Base-by-base conservation (phyloP, 345 rosid genomes). In the Brassica cretica region DNA sequence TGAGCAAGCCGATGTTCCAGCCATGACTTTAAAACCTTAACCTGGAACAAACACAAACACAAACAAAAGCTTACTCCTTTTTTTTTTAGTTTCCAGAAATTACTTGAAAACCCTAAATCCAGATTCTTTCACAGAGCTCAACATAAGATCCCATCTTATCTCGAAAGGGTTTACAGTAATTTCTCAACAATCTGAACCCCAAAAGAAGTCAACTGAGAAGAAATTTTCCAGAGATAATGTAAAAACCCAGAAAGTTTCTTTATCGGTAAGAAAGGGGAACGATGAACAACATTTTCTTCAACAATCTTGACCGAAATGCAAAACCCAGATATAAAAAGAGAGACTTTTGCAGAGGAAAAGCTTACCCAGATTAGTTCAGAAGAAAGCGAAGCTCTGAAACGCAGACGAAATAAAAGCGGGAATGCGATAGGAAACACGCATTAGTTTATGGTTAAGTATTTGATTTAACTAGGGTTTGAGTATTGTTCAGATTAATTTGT, bases 41-140 rank as follows among this genome's bases (percentile, higher is more conserved):
- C 70, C 76, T 62, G 63, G n/a, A 63, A 37, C 66, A 68, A 58
- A 59, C 32, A 60, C 64, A 60, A 25, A 66, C 11, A 37, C 29
- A 21, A 21, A 21, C 60, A 6, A 32, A 35, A 10, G 29, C 6
- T 59, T 59, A 59, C 63, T 59, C 64, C 14, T 24, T 21, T 33
- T 16, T 33, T 16, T 9, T 7, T 63, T 5, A 27, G 29, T 11
- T 1, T 5, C 14, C 8, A 27, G 37, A 51, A n/a, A 14, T 27
- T 12, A 61, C 9, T 24, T 24, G 8, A 18, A 65, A 65, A 18
- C 69, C 51, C 69, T 65, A 18, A 35, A 64, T 64, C 6, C 2
- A 32, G 67, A 64, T 32, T 32, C 41, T 63, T 30, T 30, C 66
- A 6, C 66, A 4, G n/a, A 51, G 16, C 19, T 51, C 18, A n/a